Conservation (phyloP, 2,329 filamentous ascomycete genomes). For the Ophiobolus disseminans region DNA sequence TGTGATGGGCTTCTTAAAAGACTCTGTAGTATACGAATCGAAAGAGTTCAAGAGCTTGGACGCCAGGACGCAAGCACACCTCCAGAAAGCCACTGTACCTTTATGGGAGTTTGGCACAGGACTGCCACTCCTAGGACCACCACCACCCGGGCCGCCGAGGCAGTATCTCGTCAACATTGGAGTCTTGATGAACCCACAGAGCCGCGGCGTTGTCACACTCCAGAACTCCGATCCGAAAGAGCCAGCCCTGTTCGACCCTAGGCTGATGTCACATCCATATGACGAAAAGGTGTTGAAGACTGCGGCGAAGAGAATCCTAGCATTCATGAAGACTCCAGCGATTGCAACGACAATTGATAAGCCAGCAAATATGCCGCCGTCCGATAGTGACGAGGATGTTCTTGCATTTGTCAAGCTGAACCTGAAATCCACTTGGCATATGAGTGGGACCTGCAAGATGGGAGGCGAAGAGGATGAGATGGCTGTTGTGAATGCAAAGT, state of each 20-base stretch:
- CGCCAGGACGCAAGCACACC: not conserved
- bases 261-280: constrained; percentile 4
- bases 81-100: constrained; percentile 1
- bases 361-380: not conserved
- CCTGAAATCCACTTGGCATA: constrained; percentile 2
- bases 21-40: not conserved
- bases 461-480: not conserved
- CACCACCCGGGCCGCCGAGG: constrained; percentile 2
- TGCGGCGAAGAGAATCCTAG: not conserved
- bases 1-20: constrained; percentile 5
- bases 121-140: constrained; percentile 1
- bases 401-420: constrained; percentile 1
- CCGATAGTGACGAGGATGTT: constrained; percentile 1
- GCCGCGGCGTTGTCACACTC: constrained; percentile 2
- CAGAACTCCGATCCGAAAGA: not conserved
- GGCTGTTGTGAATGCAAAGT: constrained; percentile 1
- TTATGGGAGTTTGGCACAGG: constrained; percentile 4
- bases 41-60: constrained; percentile 1
- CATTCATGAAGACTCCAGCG: not conserved
- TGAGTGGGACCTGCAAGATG: constrained; percentile 7
- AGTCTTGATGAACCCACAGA: constrained; percentile 7
- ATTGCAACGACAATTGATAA: constrained; percentile 1
- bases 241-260: constrained; percentile 3
- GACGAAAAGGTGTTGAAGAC: not conserved
- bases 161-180: constrained; percentile 4